These are phyloP conservation scores for Stromatinia cepivora DNA, from an alignment of 2,329 filamentous ascomycete genomes.

Conservation along the genomic window DNA sequence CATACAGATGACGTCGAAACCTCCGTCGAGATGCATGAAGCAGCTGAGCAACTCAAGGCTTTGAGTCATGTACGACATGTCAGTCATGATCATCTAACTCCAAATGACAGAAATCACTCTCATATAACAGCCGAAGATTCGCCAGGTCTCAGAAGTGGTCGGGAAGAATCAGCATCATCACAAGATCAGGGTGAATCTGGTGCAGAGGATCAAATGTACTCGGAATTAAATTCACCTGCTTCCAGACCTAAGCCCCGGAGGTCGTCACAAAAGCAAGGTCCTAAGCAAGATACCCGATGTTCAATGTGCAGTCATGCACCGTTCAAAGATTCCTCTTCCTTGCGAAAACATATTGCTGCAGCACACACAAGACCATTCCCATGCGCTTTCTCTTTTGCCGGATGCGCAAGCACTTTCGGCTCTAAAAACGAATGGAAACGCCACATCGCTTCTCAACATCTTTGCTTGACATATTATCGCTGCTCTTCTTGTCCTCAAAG, in stretches of 20 bases:
- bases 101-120: constrained; percentile 39
- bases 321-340: constrained; percentile 65
- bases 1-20: constrained; percentile 57
- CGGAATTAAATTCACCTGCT: constrained; percentile 41
- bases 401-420: constrained; percentile 79
- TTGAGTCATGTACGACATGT: constrained; percentile 61
- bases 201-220: constrained; percentile 45
- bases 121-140: constrained; percentile 40
- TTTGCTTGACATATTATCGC: constrained; percentile 66
- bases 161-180: constrained; percentile 47
- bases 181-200: constrained; percentile 45
- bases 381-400: constrained; percentile 83
- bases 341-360: constrained; percentile 66
- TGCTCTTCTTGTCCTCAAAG: constrained; percentile 61
- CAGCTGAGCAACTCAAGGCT: constrained; percentile 65
- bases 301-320: constrained; percentile 62
- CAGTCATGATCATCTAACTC: constrained; percentile 47
- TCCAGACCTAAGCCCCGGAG: constrained; percentile 39
- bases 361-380: constrained; percentile 74
- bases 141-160: constrained; percentile 39
- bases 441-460: constrained; percentile 87
- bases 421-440: constrained; percentile 99
- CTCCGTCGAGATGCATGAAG: constrained; percentile 69
- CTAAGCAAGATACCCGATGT: constrained; percentile 62
- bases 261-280: constrained; percentile 42